A percentile compares a stretch with the other conserved stretches of the same genome.
Evolutionary conservation across 805 yeast species (phyloP).

Genomic region (Ogataea methylovora): DNA sequence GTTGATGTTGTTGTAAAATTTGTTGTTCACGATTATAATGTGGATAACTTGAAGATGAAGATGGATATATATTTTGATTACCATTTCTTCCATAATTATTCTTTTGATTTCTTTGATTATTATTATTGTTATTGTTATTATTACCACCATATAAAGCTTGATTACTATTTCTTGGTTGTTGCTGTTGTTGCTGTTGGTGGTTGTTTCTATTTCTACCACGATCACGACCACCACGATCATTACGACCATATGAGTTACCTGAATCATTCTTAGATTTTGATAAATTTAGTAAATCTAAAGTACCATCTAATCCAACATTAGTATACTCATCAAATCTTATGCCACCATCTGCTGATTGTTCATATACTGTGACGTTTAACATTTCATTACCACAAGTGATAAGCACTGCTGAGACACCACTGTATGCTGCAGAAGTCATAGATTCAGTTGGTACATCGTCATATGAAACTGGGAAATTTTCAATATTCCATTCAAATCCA

Average conservation of each 20-base stretch:
- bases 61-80: conserved; percentile 9
- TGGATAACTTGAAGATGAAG: conserved; percentile 5
- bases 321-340: conserved; percentile 80
- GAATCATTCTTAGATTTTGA: too few species aligned
- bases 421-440: conserved; percentile 71
- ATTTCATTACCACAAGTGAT: conserved; percentile 47
- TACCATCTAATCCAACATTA: conserved; percentile 54
- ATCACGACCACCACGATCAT: conserved; percentile 5
- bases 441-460: conserved; percentile 33
- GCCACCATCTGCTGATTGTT: conserved; percentile 60
- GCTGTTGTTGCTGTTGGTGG: conserved; percentile 3
- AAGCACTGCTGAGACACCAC: conserved; percentile 68
- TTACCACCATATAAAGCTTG: conserved; percentile 9
- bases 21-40: conserved; percentile 8
- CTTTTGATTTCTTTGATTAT: conserved; percentile 1
- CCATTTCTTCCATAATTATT: conserved; percentile 2
- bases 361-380: conserved; percentile 69
- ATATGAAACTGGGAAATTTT: conserved; percentile 17
- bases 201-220: conserved; percentile 8
- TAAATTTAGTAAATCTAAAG: too few species aligned
- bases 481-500: conserved; percentile 23
- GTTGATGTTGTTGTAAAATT: conserved; percentile 11
- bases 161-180: conserved; percentile 8
- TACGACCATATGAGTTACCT: too few species aligned
- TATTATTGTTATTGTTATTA: conserved; percentile 2